Percentiles rank a stretch among this genome's conserved stretches.
phyloP scores from a whole-genome alignment of 345 rosid species.

The Eucalyptus curtisii region DNA sequence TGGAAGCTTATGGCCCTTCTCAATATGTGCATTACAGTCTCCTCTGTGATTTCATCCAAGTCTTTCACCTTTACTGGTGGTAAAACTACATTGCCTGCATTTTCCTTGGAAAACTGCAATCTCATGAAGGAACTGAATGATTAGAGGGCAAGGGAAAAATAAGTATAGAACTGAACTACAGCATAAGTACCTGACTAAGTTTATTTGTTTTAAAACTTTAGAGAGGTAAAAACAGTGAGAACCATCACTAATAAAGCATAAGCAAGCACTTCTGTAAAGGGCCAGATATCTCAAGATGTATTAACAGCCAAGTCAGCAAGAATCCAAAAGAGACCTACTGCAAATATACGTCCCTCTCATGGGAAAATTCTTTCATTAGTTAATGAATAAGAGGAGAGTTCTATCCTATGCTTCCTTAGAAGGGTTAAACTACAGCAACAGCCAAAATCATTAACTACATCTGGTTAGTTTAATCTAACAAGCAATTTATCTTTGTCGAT shows the following conservation, averaged over 20 bases:
- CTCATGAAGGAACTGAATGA: background rate
- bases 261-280: background rate
- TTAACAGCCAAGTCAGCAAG: background rate
- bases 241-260: background rate
- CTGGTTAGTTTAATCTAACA: background rate
- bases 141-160: background rate
- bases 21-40: constrained; percentile 40
- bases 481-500: background rate
- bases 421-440: background rate
- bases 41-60: constrained; percentile 49
- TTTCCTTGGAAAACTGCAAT: constrained; percentile 62
- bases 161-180: background rate
- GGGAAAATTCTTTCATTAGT: background rate
- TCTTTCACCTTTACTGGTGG: constrained; percentile 48
- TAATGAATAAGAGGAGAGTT: background rate
- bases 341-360: background rate
- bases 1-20: constrained; percentile 62
- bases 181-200: background rate
- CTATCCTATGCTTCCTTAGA: background rate
- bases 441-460: background rate
- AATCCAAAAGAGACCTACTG: background rate
- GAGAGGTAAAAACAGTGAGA: background rate
- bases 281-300: background rate
- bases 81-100: constrained; percentile 12
- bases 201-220: background rate